A percentile compares a stretch with the other conserved stretches of the same genome.
These are phyloP conservation scores for Coccinonectria pachysandricola DNA, from an alignment of 2,329 filamentous ascomycete genomes.

Conservation along the genomic window DNA sequence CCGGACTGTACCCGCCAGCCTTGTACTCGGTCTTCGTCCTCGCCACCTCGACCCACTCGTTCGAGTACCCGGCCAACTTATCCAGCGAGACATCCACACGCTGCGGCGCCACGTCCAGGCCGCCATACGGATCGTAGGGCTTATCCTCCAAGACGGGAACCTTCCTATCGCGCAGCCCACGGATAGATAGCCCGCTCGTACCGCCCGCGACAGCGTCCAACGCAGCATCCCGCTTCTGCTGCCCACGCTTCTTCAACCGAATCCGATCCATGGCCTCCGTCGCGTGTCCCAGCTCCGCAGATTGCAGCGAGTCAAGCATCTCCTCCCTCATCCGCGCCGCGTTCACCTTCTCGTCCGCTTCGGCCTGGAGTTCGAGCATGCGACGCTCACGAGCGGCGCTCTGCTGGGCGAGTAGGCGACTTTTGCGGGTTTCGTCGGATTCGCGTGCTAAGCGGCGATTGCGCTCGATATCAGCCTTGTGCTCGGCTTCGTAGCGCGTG, in stretches of 20 bases:
- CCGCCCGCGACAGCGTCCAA: constrained; percentile 23
- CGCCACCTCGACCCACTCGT: constrained; percentile 59
- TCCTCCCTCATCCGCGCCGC: constrained; percentile 55
- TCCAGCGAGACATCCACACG: constrained; percentile 51
- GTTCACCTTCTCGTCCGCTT: constrained; percentile 58
- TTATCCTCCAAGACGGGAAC: constrained; percentile 45
- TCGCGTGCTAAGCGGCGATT: constrained; percentile 46
- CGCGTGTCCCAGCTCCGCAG: constrained; percentile 49
- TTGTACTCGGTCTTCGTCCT: constrained; percentile 55
- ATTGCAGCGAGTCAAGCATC: constrained; percentile 59
- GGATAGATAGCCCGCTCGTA: constrained; percentile 49
- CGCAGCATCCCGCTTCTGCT: constrained; percentile 28
- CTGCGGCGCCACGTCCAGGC: constrained; percentile 54
- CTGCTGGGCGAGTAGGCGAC: constrained; percentile 52
- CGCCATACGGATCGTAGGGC: constrained; percentile 83
- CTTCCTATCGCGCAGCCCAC: constrained; percentile 62
- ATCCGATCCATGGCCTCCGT: constrained; percentile 49
- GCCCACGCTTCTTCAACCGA: constrained; percentile 63
- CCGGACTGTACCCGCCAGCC: constrained; percentile 74
- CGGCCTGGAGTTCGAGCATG: constrained; percentile 53
- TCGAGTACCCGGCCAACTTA: constrained; percentile 56
- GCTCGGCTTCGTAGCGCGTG: constrained; percentile 58
- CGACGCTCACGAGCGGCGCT: constrained; percentile 53
- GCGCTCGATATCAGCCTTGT: constrained; percentile 57
- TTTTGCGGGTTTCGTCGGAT: constrained; percentile 41